phyloP scores from a whole-genome alignment of 2,329 filamentous ascomycete species.

The Monosporascus sp. region DNA sequence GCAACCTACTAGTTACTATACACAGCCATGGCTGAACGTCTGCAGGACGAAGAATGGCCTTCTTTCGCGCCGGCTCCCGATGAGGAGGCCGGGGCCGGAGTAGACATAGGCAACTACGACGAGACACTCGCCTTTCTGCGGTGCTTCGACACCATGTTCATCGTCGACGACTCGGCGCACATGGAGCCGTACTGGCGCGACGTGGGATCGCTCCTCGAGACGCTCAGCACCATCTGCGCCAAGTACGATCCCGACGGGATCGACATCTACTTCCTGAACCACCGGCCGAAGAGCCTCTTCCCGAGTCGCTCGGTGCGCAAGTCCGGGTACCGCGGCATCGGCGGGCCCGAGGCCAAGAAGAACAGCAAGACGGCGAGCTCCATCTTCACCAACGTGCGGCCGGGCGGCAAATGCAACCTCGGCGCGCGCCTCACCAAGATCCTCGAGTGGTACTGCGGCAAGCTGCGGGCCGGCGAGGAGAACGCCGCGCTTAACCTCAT shows the following conservation, averaged over 20 bases:
- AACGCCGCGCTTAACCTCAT: conserved; percentile 4
- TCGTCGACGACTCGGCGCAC: conserved; percentile 68
- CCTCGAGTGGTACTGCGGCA: conserved; percentile 3
- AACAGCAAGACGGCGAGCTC: background rate
- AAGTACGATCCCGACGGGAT: conserved; percentile 62
- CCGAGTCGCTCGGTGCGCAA: background rate
- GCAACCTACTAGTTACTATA: background rate
- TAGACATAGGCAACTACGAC: background rate
- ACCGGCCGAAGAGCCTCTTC: conserved; percentile 5
- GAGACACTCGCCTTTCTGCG: conserved; percentile 46
- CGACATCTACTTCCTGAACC: conserved; percentile 56
- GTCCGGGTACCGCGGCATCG: conserved; percentile 5
- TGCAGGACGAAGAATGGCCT: background rate
- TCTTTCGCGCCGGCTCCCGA: background rate
- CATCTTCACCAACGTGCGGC: conserved; percentile 2
- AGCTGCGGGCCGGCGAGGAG: conserved; percentile 1
- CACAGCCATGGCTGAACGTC: background rate
- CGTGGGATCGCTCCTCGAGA: conserved; percentile 53
- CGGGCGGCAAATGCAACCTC: conserved; percentile 1
- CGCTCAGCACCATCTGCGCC: conserved; percentile 65
- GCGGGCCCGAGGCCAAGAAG: conserved; percentile 2
- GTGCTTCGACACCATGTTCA: conserved; percentile 66
- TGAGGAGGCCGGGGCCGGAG: background rate
- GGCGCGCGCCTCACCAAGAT: conserved; percentile 3
- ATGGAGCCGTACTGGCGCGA: conserved; percentile 64